Conservation (phyloP, 2,329 filamentous ascomycete species). For the Diaporthe capsici region DNA sequence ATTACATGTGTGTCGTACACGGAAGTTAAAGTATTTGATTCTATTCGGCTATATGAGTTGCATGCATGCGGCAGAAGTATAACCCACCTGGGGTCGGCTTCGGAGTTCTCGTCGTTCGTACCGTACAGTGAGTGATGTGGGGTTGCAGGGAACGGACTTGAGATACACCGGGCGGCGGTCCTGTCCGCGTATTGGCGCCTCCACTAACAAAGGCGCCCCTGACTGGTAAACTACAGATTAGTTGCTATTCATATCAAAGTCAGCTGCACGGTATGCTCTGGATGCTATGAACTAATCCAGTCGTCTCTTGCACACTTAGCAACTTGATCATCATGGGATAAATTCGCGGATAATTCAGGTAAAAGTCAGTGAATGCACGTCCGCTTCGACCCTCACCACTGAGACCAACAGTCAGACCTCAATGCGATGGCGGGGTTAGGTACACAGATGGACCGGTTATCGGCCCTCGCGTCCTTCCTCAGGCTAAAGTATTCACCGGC, state of each 20-base stretch:
- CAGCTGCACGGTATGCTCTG: too few relatives aligned
- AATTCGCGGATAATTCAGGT: background rate
- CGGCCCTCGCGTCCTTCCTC: too few relatives aligned
- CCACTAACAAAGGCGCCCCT: background rate
- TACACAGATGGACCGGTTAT: constrained; percentile 9
- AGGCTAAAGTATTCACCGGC: constrained; percentile 21
- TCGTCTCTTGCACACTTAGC: too few relatives aligned
- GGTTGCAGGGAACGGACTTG: background rate
- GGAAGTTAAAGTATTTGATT: background rate
- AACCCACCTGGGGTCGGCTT: background rate
- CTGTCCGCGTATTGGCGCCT: too few relatives aligned
- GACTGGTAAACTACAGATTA: background rate
- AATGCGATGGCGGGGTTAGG: background rate
- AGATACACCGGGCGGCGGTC: background rate
- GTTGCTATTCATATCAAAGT: background rate
- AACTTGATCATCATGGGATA: background rate
- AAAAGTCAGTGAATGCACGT: background rate
- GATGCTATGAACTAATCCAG: background rate
- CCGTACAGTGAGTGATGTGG: background rate
- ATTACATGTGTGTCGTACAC: background rate
- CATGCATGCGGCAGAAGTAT: background rate
- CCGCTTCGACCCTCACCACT: background rate
- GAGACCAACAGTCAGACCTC: background rate
- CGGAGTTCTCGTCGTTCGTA: background rate
- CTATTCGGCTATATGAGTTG: background rate